Evolutionary conservation across 257 asterid genomes (phyloP).

Genomic region (Cynanchum wilfordii): DNA sequence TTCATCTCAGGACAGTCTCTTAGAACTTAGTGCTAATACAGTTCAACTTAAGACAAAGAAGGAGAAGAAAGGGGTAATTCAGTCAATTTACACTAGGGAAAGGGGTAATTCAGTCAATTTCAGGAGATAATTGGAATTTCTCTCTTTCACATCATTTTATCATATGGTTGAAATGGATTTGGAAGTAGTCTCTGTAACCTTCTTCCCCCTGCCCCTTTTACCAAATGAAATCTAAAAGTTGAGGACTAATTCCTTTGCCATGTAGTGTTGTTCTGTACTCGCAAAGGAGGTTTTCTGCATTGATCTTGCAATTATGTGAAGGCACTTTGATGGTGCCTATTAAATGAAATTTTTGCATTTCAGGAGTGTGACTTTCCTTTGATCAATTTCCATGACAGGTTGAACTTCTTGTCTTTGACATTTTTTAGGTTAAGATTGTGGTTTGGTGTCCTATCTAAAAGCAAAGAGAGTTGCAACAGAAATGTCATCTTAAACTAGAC

Average conservation of each 20-base stretch:
- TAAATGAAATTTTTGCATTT: too few relatives aligned
- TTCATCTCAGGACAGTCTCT: background rate
- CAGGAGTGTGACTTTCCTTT: background rate
- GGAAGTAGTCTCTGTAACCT: background rate
- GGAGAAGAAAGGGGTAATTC: background rate
- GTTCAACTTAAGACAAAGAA: background rate
- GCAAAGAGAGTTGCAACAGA: constrained; percentile 63
- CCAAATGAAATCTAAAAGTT: background rate
- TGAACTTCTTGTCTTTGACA: constrained; percentile 15
- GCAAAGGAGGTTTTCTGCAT: too few relatives aligned
- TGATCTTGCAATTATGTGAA: too few relatives aligned
- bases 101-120: background rate
- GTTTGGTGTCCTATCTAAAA: constrained; percentile 96
- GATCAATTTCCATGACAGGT: background rate
- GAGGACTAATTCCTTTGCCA: background rate
- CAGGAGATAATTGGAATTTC: background rate
- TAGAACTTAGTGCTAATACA: background rate
- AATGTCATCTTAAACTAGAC: too few relatives aligned
- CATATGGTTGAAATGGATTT: background rate
- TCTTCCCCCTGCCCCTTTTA: background rate
- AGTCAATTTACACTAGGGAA: background rate
- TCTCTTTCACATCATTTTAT: background rate
- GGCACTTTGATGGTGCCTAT: too few relatives aligned
- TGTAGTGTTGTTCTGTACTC: background rate
- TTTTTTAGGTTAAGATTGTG: constrained; percentile 47